phyloP scores from a whole-genome alignment of 202 grass and related monocot species.

The Schoenoplectus tabernaemontani region DNA sequence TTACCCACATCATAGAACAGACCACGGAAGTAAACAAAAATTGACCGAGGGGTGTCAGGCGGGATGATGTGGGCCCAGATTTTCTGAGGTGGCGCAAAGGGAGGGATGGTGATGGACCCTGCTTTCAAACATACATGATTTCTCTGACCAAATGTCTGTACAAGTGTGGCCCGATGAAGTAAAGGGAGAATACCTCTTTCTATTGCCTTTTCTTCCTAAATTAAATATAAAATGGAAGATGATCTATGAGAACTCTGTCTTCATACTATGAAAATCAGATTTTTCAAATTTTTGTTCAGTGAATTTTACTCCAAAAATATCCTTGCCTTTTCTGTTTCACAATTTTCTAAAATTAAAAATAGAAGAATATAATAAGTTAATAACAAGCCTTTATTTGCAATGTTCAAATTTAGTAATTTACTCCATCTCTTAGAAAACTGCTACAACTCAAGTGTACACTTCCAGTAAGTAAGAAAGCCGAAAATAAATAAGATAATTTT shows the following conservation, averaged over 20 bases:
- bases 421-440: not conserved
- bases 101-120: conserved; percentile 67
- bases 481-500: not conserved
- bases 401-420: not conserved
- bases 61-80: conserved; percentile 63
- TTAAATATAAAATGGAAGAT: not conserved
- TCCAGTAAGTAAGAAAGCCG: not conserved
- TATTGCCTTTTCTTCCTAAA: conserved; percentile 71
- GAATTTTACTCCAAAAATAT: not conserved
- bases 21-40: conserved; percentile 89
- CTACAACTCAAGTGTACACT: not conserved
- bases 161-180: conserved; percentile 62
- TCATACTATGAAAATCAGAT: not conserved
- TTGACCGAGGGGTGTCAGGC: conserved; percentile 62
- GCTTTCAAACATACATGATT: conserved; percentile 77
- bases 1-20: conserved; percentile 86
- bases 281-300: not conserved
- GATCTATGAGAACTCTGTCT: not conserved
- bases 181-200: conserved; percentile 65
- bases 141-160: conserved; percentile 87
- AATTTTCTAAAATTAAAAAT: not conserved
- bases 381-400: not conserved
- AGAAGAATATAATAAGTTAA: not conserved
- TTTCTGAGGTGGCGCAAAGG: conserved; percentile 68
- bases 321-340: not conserved